These are phyloP conservation scores for Aspergillus versicolor DNA, from an alignment of 2,329 filamentous ascomycete genomes.

Conservation along the genomic window DNA sequence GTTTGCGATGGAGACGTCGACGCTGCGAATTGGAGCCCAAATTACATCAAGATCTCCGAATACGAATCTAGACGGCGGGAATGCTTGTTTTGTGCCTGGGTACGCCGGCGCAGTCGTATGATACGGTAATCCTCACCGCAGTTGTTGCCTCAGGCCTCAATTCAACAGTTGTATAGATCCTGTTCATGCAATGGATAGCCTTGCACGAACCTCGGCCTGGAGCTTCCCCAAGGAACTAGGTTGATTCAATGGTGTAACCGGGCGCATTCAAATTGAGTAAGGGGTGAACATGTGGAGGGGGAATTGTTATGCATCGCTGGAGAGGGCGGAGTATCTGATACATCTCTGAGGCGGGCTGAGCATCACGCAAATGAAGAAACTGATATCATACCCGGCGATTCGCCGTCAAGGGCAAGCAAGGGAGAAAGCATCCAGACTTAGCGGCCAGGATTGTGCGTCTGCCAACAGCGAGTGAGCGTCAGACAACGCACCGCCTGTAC, in stretches of 20 bases:
- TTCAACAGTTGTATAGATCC: not conserved
- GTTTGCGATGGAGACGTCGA: not conserved
- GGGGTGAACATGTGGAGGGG: not conserved
- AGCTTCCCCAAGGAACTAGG: not conserved
- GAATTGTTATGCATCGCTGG: not conserved
- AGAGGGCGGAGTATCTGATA: not conserved
- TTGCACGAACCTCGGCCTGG: not conserved
- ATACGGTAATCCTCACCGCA: slow-evolving; percentile 14
- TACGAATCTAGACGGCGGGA: not conserved
- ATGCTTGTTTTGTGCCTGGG: slow-evolving; percentile 1
- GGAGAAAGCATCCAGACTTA: slow-evolving; percentile 1
- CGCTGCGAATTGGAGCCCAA: not conserved
- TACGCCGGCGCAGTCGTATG: not conserved
- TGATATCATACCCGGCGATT: not conserved
- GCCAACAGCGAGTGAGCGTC: slow-evolving; percentile 22
- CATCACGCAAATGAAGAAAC: not conserved
- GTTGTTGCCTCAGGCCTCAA: not conserved
- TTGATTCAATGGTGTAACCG: not conserved
- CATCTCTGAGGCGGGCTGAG: not conserved
- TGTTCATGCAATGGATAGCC: not conserved
- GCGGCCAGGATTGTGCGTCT: slow-evolving; percentile 12
- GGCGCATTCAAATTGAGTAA: not conserved
- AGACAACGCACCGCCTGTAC: slow-evolving; percentile 24
- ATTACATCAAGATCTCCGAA: not conserved
- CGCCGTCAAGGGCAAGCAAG: not conserved